phyloP scores from a whole-genome alignment of 2,329 filamentous ascomycete species.

The Exophiala aquamarina region DNA sequence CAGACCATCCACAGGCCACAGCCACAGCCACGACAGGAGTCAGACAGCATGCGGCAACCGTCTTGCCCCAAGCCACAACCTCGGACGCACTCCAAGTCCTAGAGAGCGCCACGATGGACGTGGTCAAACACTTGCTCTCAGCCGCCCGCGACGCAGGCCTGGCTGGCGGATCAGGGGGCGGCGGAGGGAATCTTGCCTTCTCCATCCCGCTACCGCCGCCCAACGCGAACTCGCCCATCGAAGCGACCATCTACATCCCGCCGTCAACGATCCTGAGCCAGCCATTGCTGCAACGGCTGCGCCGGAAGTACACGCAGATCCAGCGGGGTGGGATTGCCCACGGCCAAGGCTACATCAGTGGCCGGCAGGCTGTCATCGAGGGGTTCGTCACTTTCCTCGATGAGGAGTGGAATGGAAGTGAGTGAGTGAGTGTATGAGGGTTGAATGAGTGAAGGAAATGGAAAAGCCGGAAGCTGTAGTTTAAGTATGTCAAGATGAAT shows the following conservation, averaged over 20 bases:
- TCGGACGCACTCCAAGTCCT: constrained; percentile 43
- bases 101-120: constrained; percentile 32
- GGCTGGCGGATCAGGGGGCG: constrained; percentile 6
- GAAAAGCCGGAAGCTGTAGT: too few species aligned
- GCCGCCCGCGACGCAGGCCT: constrained; percentile 9
- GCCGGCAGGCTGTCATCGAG: constrained; percentile 39
- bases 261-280: constrained; percentile 34
- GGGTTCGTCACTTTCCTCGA: constrained; percentile 49
- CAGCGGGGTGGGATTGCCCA: constrained; percentile 38
- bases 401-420: constrained; percentile 36
- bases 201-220: constrained; percentile 11
- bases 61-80: constrained; percentile 40
- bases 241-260: constrained; percentile 19
- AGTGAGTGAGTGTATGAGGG: too few species aligned
- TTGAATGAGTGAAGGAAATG: too few species aligned
- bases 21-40: constrained; percentile 31
- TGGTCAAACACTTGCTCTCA: constrained; percentile 23
- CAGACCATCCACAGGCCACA: constrained; percentile 26
- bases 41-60: constrained; percentile 45
- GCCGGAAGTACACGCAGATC: constrained; percentile 48
- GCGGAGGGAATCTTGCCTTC: constrained; percentile 18
- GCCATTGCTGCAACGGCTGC: constrained; percentile 43
- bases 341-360: constrained; percentile 34
- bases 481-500: too few species aligned
- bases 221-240: background rate